Percentiles rank a stretch among this genome's conserved stretches.
Evolutionary conservation across 2,329 filamentous ascomycete species (phyloP).

Genomic region (Pyrenophora seminiperda): DNA sequence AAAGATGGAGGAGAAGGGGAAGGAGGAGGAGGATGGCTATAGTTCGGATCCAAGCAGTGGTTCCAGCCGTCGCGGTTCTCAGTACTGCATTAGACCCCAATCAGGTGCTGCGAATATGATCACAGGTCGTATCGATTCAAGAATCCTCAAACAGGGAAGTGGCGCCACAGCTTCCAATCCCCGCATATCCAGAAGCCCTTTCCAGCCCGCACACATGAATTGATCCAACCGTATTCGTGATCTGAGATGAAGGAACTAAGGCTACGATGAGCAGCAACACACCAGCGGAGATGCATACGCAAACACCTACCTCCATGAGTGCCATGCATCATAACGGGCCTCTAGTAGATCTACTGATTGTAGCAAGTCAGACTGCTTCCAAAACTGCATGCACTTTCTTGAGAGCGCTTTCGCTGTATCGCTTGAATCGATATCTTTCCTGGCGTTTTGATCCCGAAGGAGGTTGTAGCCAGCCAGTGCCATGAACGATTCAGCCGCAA

Average conservation of each 20-base stretch:
- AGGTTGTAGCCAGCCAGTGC: not conserved
- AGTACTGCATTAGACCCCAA: no score
- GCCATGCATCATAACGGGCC: constrained; percentile 1
- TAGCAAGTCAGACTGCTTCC: not conserved
- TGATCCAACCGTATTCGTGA: no score
- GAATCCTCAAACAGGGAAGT: no score
- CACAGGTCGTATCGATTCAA: no score
- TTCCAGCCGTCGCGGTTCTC: no score
- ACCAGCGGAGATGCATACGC: no score
- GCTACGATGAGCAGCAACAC: no score
- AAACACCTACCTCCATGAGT: no score
- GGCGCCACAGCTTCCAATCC: no score
- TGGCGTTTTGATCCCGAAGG: constrained; percentile 5
- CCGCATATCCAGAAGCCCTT: no score
- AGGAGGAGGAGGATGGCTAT: not conserved
- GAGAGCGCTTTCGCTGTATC: constrained; percentile 5
- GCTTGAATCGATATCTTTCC: not conserved
- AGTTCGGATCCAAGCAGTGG: not conserved
- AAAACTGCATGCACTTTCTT: not conserved
- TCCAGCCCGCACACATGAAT: no score
- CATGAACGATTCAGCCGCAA: not conserved
- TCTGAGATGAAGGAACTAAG: no score
- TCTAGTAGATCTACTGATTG: not conserved
- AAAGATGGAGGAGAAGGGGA: not conserved
- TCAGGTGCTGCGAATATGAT: not conserved